Percentiles rank a stretch among this genome's conserved stretches.
These are phyloP conservation scores for Arabidopsis hybrid DNA, from an alignment of 441 rosid species.

Conservation along the genomic window DNA sequence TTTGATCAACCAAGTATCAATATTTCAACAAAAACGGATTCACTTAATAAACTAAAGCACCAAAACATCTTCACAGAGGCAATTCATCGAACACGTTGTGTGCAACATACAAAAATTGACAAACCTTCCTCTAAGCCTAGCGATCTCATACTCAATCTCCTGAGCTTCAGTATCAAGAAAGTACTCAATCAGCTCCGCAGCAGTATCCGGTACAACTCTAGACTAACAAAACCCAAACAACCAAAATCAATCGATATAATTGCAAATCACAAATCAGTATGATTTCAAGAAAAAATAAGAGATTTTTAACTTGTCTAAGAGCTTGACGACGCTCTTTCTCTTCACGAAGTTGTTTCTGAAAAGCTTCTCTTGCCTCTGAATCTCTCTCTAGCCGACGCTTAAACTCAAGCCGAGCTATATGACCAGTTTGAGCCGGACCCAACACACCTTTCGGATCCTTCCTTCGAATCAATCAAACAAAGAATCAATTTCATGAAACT, in stretches of 20 bases:
- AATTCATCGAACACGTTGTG: slow-evolving; percentile 14
- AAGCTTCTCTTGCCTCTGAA: slow-evolving; percentile 75
- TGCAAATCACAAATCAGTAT: background rate
- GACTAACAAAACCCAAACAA: slow-evolving; percentile 54
- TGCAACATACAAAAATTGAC: slow-evolving; percentile 37
- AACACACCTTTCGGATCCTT: slow-evolving; percentile 89
- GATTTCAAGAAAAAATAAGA: background rate
- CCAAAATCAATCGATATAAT: slow-evolving; percentile 5
- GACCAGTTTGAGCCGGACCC: slow-evolving; percentile 78
- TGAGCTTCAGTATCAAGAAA: slow-evolving; percentile 96
- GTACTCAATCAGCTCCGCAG: slow-evolving; percentile 76
- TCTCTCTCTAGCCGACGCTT: slow-evolving; percentile 77
- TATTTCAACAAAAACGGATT: background rate
- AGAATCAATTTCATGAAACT: background rate
- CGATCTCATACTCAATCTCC: slow-evolving; percentile 84
- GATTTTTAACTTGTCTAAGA: slow-evolving; percentile 65
- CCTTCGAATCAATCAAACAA: slow-evolving; percentile 37
- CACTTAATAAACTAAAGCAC: background rate
- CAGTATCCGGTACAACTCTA: slow-evolving; percentile 73
- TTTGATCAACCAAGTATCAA: background rate
- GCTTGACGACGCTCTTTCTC: slow-evolving; percentile 83
- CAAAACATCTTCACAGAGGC: background rate
- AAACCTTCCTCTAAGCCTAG: slow-evolving; percentile 73
- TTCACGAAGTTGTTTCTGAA: slow-evolving; percentile 74
- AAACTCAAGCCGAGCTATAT: slow-evolving; percentile 81